phyloP scores from a whole-genome alignment of 176 grass and related monocot genomes.

The Avena insularis region DNA sequence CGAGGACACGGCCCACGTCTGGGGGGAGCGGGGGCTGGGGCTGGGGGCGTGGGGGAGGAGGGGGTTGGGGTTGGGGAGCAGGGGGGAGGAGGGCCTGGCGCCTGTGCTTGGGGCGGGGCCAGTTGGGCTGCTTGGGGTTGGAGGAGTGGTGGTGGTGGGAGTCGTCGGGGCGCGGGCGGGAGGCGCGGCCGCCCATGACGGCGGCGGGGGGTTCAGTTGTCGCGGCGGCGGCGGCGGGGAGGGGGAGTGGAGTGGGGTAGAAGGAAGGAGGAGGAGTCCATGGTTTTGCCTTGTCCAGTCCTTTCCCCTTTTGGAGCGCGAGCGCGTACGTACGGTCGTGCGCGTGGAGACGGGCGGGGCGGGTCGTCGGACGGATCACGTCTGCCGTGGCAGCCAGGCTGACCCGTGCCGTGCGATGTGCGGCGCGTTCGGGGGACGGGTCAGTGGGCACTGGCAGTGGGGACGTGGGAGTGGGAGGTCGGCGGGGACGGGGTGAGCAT shows the following conservation, averaged over 20 bases:
- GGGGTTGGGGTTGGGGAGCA: not conserved
- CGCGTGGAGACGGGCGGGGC: conserved; percentile 22
- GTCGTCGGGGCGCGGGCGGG: conserved; percentile 56
- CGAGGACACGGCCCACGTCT: conserved; percentile 56
- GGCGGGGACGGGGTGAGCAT: not conserved
- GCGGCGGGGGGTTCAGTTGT: not conserved
- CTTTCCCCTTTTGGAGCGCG: not conserved
- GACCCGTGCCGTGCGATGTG: conserved; percentile 14
- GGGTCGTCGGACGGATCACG: not conserved
- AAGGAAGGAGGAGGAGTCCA: not conserved
- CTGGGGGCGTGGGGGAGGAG: not conserved
- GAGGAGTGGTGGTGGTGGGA: not conserved
- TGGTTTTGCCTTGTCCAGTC: not conserved
- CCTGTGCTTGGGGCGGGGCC: conserved; percentile 26
- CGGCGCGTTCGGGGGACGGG: not conserved
- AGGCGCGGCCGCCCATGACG: conserved; percentile 76
- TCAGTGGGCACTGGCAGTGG: not conserved
- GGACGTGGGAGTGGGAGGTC: too few relatives aligned
- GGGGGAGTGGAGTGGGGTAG: not conserved
- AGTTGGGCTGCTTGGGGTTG: conserved; percentile 30
- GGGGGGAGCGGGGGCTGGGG: not conserved
- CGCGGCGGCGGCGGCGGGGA: not conserved
- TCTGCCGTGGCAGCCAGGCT: not conserved
- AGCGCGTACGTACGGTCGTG: not conserved
- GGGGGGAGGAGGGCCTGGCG: not conserved